Evolutionary conservation across 2,329 filamentous ascomycete genomes (phyloP), one percentile per base, ranked within the genome.

Genomic region (Aureobasidium namibiae): DNA sequence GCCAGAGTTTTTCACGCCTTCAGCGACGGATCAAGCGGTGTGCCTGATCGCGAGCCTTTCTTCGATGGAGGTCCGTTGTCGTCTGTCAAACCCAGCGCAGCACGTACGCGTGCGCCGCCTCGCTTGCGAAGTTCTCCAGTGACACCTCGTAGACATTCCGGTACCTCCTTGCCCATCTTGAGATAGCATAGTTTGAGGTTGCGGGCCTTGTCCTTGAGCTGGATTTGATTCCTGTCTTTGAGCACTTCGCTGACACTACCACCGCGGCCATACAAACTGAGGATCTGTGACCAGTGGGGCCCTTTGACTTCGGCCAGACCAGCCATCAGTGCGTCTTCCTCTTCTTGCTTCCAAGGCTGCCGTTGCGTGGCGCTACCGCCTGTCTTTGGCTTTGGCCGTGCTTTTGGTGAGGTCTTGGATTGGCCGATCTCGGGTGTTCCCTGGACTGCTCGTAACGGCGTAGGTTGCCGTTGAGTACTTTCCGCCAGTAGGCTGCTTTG

Each of bases 171-270:
- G 56, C 90, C 90, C 18, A 88, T 92, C 76, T 96, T 96, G 57
- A 96, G 76, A 72, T 95, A 95, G 75, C 94, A 95, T 0, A 96
- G 75, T 72, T 95, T 96, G 50, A 95, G 74, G 64, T 96, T 96
- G 52, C 90, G 81, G 0, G 90, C 90, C 73, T 96, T 96, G 69
- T 96, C 90, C 72, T 96, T 96, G 13, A 95, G 78, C 69, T 95
- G 91, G 0, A 96, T 91, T 68, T 96, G 90, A 45, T 91, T 95
- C 34, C 90, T 82, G 69, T 95, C 91, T 65, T 92, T 92, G 21
- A 95, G 79, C 24, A 92, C 88, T 65, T 92, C 87, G 48, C 85
- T 92, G 24, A 92, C 83, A 0, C 86, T 88, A 5, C 91, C 91
- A 42, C 87, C 88, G 0, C 84, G 81, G 0, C 91, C 91, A 69